A percentile compares a stretch with the other conserved stretches of the same genome.
phyloP scores from a whole-genome alignment of 352 stramenopile species.

The Globisporangium abappressorium region DNA sequence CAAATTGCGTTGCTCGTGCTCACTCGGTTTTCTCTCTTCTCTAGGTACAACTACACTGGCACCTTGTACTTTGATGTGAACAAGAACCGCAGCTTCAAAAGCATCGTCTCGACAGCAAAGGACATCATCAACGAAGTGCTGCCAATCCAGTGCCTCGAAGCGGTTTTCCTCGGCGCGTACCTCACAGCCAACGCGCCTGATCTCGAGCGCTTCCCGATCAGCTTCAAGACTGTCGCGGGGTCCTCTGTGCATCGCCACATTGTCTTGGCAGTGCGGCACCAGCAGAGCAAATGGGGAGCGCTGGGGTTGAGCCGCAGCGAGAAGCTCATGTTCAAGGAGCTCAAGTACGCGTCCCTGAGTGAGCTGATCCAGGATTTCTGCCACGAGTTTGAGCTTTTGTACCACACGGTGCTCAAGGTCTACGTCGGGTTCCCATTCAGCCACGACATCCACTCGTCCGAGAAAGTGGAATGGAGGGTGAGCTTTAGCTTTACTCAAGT shows the following conservation, averaged over 20 bases:
- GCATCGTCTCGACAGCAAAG: slow-evolving; percentile 80
- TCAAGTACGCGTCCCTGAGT: slow-evolving; percentile 76
- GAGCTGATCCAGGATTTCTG: slow-evolving; percentile 73
- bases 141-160: slow-evolving; percentile 88
- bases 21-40: background rate
- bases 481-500: slow-evolving; percentile 10
- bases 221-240: slow-evolving; percentile 78
- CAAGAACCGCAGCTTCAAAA: slow-evolving; percentile 89
- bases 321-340: slow-evolving; percentile 84
- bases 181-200: slow-evolving; percentile 66
- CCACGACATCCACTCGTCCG: slow-evolving; percentile 84
- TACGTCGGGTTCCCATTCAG: slow-evolving; percentile 85
- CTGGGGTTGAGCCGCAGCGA: slow-evolving; percentile 81
- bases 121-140: slow-evolving; percentile 82
- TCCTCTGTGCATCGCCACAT: slow-evolving; percentile 76
- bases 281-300: slow-evolving; percentile 78
- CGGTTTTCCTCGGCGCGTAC: slow-evolving; percentile 81
- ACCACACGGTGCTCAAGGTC: slow-evolving; percentile 69
- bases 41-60: slow-evolving; percentile 86
- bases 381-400: slow-evolving; percentile 57
- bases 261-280: slow-evolving; percentile 66
- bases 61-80: slow-evolving; percentile 83
- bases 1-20: slow-evolving; percentile 6
- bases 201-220: slow-evolving; percentile 80
- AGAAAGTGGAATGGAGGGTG: slow-evolving; percentile 85